Base-by-base conservation (phyloP, 805 yeast genomes). In the Kazachstania kunashirensis region DNA sequence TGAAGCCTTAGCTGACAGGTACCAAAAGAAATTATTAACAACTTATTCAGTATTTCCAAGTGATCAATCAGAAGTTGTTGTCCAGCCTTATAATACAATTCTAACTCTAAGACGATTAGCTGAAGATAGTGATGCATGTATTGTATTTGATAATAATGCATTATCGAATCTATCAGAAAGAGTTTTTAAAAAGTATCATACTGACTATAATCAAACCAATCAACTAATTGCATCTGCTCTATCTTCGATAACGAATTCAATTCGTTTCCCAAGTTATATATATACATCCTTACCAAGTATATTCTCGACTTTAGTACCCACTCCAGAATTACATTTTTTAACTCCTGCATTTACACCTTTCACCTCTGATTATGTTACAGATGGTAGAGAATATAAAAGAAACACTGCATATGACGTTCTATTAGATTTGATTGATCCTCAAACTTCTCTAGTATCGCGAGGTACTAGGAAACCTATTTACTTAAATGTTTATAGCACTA, bases 71-170 rank as follows among this genome's bases (percentile, higher is more conserved):
- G 97, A 89, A 49, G 96, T 88, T n/a, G 97, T 94, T 14, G 96
- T 94, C 4, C 97, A 92, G 55, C 97, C 98, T 0, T 92, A 92
- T 60, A 92, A 92, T 57, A 79, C 94, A 0, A 68, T 92, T 15
- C 62, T 92, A 36, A 79, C 98, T 0, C 66, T 94, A 47, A 76
- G 77, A 54, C 65, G 97, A 47, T 67, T 92, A 42, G 79, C 84
- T 5, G 92, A 85, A 46, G 74, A 73, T 49, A 83, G 95, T 29
- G 96, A 92, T 57, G 79, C 85, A 3, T 79, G 84, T 30, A 68
- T 85, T n/a, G 92, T 89, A 5, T 80, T 88, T 51, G 97, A 92
- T 55, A 92, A 92, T 58, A 84, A 81, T 43, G 88, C 96, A 0
- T 61, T 92, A 35, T 67, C 78, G 48, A 65, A 78, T 15, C 73